Evolutionary conservation across 371 early-diverging fungal species (phyloP).

Genomic region (Mucor velutinosus): DNA sequence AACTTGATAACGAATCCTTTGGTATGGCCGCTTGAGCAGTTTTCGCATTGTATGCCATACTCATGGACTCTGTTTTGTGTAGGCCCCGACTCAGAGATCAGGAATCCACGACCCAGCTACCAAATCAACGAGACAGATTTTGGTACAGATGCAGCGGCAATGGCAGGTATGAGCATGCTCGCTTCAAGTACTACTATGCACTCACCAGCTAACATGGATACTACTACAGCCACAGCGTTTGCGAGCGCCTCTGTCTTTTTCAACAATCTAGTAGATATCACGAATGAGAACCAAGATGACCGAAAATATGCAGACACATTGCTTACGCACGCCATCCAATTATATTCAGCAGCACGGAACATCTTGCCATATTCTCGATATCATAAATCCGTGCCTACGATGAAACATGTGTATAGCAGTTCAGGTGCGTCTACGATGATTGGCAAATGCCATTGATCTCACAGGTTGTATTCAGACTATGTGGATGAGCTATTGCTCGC

Average conservation of each 20-base stretch:
- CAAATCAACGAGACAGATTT: constrained; percentile 42
- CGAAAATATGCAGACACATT: constrained; percentile 38
- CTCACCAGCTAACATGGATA: neutral
- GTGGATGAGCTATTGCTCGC: constrained; percentile 53
- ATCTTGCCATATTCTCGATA: constrained; percentile 39
- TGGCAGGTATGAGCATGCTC: constrained; percentile 26
- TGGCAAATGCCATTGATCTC: neutral
- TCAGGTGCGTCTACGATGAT: constrained; percentile 11
- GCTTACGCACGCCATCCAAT: constrained; percentile 40
- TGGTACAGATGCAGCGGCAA: constrained; percentile 55
- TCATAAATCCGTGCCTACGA: constrained; percentile 39
- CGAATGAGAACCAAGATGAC: constrained; percentile 36
- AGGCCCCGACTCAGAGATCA: constrained; percentile 37
- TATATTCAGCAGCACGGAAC: constrained; percentile 32
- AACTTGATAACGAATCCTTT: constrained; percentile 22
- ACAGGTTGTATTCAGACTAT: constrained; percentile 15
- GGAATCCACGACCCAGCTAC: constrained; percentile 44
- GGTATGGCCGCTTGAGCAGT: constrained; percentile 4
- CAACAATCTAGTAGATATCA: constrained; percentile 7
- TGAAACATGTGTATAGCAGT: constrained; percentile 34
- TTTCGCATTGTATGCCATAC: neutral
- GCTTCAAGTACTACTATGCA: neutral
- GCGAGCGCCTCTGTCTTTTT: constrained; percentile 53
- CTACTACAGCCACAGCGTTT: constrained; percentile 45
- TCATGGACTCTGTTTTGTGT: neutral